A percentile compares a stretch with the other conserved stretches of the same genome.
These are phyloP conservation scores for Primulina tabacum DNA, from an alignment of 257 asterid species.

Conservation along the genomic window DNA sequence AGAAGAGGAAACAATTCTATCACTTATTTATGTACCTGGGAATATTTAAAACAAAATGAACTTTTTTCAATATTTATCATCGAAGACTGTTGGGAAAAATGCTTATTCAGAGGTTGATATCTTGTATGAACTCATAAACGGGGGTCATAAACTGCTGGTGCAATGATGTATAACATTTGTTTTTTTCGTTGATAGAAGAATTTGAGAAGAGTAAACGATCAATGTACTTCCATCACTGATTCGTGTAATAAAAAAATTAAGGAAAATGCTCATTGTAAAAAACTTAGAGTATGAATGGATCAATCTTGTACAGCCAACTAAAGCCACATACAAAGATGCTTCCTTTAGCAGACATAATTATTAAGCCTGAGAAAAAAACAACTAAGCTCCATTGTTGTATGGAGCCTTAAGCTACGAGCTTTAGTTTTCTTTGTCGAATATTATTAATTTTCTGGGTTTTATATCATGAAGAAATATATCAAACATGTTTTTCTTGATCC, in stretches of 20 bases:
- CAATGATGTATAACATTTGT: too few species aligned
- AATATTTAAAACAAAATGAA: background rate
- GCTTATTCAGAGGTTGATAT: background rate
- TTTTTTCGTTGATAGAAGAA: too few species aligned
- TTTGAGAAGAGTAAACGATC: background rate
- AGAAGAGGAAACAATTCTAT: background rate
- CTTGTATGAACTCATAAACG: background rate
- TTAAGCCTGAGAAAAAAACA: background rate
- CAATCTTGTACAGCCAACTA: background rate
- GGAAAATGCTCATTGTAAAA: too few species aligned
- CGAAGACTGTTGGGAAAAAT: background rate
- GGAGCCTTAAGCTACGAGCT: background rate
- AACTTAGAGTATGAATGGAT: too few species aligned
- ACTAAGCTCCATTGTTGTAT: background rate
- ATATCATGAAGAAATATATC: background rate
- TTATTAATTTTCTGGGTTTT: background rate
- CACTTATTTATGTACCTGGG: background rate
- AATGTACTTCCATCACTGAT: background rate
- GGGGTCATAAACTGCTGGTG: background rate
- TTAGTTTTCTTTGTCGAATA: background rate
- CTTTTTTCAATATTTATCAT: too few species aligned
- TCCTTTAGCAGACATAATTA: background rate
- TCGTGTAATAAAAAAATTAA: too few species aligned
- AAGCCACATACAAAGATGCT: background rate
- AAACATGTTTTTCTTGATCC: slow-evolving; percentile 10